These are phyloP conservation scores for Crassisporium funariophilum DNA, from an alignment of 768 basidiomycete species.

Conservation along the genomic window DNA sequence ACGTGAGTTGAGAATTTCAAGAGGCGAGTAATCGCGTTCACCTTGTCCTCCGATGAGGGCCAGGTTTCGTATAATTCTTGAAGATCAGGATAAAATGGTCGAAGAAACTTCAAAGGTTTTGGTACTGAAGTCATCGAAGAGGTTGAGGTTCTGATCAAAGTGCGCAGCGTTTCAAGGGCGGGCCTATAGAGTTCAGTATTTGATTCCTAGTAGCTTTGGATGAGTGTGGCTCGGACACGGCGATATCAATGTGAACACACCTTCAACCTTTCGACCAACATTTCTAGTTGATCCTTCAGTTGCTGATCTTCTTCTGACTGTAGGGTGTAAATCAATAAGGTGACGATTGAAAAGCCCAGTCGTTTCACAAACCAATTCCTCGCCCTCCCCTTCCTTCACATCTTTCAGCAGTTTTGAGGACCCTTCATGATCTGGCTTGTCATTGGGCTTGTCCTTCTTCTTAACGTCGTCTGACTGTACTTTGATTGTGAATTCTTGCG, in stretches of 20 bases:
- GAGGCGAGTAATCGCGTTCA: constrained; percentile 25
- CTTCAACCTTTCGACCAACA: constrained; percentile 93
- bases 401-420: constrained; percentile 58
- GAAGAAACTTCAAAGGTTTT: constrained; percentile 97
- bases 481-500: constrained; percentile 58
- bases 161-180: constrained; percentile 91
- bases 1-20: constrained; percentile 12
- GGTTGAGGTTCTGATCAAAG: constrained; percentile 93
- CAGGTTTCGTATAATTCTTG: constrained; percentile 84
- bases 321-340: constrained; percentile 7
- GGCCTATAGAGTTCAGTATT: constrained; percentile 84
- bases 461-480: constrained; percentile 77
- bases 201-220: constrained; percentile 64
- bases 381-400: constrained; percentile 59
- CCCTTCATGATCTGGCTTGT: constrained; percentile 39
- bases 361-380: constrained; percentile 71
- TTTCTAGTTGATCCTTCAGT: constrained; percentile 92
- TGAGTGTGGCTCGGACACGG: constrained; percentile 15
- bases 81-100: constrained; percentile 88
- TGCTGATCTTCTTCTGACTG: constrained; percentile 96
- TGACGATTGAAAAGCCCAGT: constrained; percentile 1
- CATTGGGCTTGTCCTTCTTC: constrained; percentile 61
- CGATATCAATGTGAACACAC: constrained; percentile 43
- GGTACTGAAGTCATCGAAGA: constrained; percentile 99
- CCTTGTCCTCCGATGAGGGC: constrained; percentile 78